Evolutionary conservation across 495 filamentous ascomycete genomes (phyloP).

Genomic region (Aspergillus ellipticus): DNA sequence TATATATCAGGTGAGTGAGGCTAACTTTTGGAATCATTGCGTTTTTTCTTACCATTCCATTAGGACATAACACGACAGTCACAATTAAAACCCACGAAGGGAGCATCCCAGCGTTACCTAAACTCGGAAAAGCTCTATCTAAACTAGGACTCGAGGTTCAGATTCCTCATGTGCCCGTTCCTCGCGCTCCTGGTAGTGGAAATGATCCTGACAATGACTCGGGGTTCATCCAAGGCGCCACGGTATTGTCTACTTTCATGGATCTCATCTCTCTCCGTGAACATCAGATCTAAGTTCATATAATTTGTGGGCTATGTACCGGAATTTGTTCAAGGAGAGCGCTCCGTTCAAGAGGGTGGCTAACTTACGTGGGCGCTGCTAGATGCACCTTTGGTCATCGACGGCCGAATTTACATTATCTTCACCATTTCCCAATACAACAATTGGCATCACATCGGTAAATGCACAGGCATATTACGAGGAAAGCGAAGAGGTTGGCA

Average conservation of each 20-base stretch:
- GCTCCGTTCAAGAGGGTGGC: constrained; percentile 5
- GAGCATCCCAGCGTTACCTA: constrained; percentile 70
- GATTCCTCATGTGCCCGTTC: constrained; percentile 59
- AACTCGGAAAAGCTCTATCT: constrained; percentile 68
- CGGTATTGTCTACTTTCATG: constrained; percentile 47
- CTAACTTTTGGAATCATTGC: neutral
- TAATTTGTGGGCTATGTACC: constrained; percentile 1
- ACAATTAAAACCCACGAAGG: constrained; percentile 63
- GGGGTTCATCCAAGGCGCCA: constrained; percentile 80
- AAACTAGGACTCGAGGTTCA: constrained; percentile 62
- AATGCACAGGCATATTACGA: constrained; percentile 85
- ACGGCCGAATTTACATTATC: constrained; percentile 80
- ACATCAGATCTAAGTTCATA: constrained; percentile 9
- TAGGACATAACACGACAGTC: constrained; percentile 73
- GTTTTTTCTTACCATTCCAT: neutral
- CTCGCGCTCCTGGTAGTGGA: constrained; percentile 41
- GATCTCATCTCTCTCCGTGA: constrained; percentile 17
- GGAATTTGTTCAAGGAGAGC: neutral
- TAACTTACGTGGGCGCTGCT: constrained; percentile 15
- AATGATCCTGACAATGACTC: constrained; percentile 38
- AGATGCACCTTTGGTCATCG: constrained; percentile 79
- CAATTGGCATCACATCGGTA: constrained; percentile 68
- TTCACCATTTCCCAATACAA: constrained; percentile 70
- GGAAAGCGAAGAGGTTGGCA: constrained; percentile 68
- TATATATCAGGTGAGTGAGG: constrained; percentile 71